Evolutionary conservation across 2,329 filamentous ascomycete genomes (phyloP).

Genomic region (Penicillium sp.): DNA sequence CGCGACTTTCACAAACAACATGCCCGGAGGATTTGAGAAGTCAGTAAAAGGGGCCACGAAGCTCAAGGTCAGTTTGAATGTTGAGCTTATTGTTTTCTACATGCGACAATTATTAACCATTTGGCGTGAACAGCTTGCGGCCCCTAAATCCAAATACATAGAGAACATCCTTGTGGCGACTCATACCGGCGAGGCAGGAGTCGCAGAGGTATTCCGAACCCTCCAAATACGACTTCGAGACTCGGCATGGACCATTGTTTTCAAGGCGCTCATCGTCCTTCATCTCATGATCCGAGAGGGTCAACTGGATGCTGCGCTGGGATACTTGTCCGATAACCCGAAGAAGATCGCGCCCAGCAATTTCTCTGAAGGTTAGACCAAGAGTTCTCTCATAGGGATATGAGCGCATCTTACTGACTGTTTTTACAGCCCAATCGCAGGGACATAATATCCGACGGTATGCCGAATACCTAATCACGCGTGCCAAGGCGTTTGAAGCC

Average conservation of each 20-base stretch:
- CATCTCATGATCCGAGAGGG: slow-evolving; percentile 98
- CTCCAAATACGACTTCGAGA: slow-evolving; percentile 86
- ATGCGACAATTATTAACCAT: slow-evolving; percentile 16
- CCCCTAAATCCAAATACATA: slow-evolving; percentile 98
- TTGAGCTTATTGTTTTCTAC: neutral
- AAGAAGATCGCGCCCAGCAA: slow-evolving; percentile 82
- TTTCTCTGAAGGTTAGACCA: slow-evolving; percentile 78
- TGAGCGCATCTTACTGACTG: slow-evolving; percentile 37
- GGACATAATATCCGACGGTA: slow-evolving; percentile 93
- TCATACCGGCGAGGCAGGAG: slow-evolving; percentile 88
- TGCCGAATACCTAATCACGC: slow-evolving; percentile 77
- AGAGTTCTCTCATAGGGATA: neutral
- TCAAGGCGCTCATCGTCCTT: slow-evolving; percentile 93
- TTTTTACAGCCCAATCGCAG: slow-evolving; percentile 75
- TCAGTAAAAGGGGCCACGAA: slow-evolving; percentile 98
- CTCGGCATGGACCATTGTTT: slow-evolving; percentile 99
- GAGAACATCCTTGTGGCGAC: slow-evolving; percentile 96
- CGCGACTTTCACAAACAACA: slow-evolving; percentile 12
- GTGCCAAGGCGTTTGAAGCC: slow-evolving; percentile 76
- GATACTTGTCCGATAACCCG: slow-evolving; percentile 77
- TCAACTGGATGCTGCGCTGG: slow-evolving; percentile 80
- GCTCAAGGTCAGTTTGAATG: slow-evolving; percentile 68
- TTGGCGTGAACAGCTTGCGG: slow-evolving; percentile 65
- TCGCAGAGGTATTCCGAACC: slow-evolving; percentile 92
- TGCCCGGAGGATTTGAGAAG: slow-evolving; percentile 79